Conservation (phyloP, 768 basidiomycete species). For the Jaapia argillacea region DNA sequence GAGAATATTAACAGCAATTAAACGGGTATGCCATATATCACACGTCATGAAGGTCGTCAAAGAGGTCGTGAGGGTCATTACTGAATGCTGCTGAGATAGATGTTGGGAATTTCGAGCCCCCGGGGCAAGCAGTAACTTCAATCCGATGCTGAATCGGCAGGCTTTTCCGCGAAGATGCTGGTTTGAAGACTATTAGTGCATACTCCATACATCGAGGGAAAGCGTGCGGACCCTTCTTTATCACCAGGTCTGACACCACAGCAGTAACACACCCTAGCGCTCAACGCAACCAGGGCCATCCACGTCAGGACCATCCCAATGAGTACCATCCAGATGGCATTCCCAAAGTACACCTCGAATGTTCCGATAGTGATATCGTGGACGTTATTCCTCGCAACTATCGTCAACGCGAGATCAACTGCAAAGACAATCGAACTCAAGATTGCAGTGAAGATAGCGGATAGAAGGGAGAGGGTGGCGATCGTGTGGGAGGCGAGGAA, state of each 20-base stretch:
- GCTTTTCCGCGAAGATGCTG: too few species aligned
- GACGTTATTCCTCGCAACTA: slow-evolving; percentile 38
- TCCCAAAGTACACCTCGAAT: slow-evolving; percentile 48
- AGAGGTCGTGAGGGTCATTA: too few species aligned
- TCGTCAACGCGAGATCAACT: slow-evolving; percentile 51
- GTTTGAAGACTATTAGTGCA: too few species aligned
- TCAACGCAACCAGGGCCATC: slow-evolving; percentile 50
- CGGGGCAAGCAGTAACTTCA: too few species aligned
- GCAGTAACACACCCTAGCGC: slow-evolving; percentile 56
- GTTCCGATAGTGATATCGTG: slow-evolving; percentile 24
- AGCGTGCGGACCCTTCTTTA: too few species aligned
- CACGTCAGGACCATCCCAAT: slow-evolving; percentile 44
- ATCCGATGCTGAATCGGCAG: too few species aligned
- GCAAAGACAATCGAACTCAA: slow-evolving; percentile 43
- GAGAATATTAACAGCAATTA: too few species aligned
- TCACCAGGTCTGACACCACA: slow-evolving; percentile 39
- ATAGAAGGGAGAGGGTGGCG: slow-evolving; percentile 48
- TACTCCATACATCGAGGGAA: too few species aligned
- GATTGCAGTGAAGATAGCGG: slow-evolving; percentile 46
- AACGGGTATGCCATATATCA: too few species aligned
- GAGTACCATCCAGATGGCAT: slow-evolving; percentile 66
- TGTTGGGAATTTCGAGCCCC: too few species aligned
- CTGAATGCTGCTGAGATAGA: too few species aligned
- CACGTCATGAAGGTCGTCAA: too few species aligned
- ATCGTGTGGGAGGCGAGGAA: slow-evolving; percentile 48